A percentile compares a stretch with the other conserved stretches of the same genome.
phyloP scores from a whole-genome alignment of 306 rosid genomes.

The Corylus americana region DNA sequence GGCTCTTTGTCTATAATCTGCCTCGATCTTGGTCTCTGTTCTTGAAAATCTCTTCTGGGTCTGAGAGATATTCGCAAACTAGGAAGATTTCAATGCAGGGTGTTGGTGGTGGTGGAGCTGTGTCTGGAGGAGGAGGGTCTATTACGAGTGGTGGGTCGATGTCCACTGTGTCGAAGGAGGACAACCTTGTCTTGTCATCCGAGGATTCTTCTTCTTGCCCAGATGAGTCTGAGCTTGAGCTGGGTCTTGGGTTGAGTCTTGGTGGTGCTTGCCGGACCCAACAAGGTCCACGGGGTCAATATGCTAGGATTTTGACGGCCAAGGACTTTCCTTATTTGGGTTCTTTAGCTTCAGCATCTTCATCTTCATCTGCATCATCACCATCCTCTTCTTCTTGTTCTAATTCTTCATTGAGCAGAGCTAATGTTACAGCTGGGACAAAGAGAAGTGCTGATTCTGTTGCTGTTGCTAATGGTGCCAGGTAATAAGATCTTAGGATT shows the following conservation, averaged over 20 bases:
- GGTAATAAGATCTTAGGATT: conserved; percentile 40
- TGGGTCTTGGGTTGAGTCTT: conserved; percentile 74
- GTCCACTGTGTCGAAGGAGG: conserved; percentile 68
- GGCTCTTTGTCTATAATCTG: neutral
- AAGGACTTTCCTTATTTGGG: conserved; percentile 57
- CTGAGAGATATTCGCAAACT: neutral
- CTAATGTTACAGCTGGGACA: conserved; percentile 54
- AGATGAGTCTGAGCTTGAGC: conserved; percentile 79
- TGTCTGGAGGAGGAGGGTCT: conserved; percentile 8
- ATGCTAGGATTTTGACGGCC: conserved; percentile 69
- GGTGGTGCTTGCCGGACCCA: conserved; percentile 41
- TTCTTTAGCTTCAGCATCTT: conserved; percentile 35
- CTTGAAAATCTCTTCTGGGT: neutral
- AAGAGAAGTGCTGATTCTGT: conserved; percentile 82
- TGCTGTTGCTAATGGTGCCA: conserved; percentile 45
- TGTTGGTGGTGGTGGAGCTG: conserved; percentile 8
- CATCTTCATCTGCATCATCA: conserved; percentile 24
- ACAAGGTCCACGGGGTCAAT: conserved; percentile 27
- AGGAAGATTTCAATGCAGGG: conserved; percentile 38
- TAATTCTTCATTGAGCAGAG: conserved; percentile 51
- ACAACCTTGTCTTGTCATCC: conserved; percentile 69
- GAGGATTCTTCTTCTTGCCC: conserved; percentile 84
- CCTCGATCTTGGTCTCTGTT: neutral
- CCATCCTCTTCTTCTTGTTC: conserved; percentile 51
- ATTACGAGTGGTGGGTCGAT: conserved; percentile 36